Evolutionary conservation across 2,329 filamentous ascomycete species (phyloP).

Genomic region (Cadophora sp.): DNA sequence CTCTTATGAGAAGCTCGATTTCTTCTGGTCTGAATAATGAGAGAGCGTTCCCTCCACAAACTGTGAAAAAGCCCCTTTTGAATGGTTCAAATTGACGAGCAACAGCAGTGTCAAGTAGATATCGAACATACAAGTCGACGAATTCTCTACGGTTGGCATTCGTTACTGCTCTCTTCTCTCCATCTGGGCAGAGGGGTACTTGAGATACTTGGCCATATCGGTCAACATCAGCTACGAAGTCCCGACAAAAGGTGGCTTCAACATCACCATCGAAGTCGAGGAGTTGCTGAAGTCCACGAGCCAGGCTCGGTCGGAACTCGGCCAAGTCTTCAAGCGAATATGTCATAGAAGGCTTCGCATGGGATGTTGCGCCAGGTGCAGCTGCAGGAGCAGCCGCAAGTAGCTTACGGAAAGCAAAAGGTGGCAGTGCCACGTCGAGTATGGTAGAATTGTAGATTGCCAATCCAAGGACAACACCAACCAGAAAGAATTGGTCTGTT

Average conservation of each 20-base stretch:
- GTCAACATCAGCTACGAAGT: slow-evolving; percentile 80
- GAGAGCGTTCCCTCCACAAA: slow-evolving; percentile 87
- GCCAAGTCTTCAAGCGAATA: slow-evolving; percentile 84
- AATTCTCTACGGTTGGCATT: slow-evolving; percentile 85
- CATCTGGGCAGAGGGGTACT: slow-evolving; percentile 75
- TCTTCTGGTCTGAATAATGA: slow-evolving; percentile 89
- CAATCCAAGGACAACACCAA: slow-evolving; percentile 85
- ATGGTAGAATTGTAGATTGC: slow-evolving; percentile 97
- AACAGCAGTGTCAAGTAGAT: slow-evolving; percentile 80
- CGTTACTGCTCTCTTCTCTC: slow-evolving; percentile 79
- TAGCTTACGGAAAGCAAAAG: slow-evolving; percentile 89
- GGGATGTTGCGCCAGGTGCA: slow-evolving; percentile 58
- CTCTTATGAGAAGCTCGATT: slow-evolving; percentile 85
- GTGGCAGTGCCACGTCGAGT: slow-evolving; percentile 84
- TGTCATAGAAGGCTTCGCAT: slow-evolving; percentile 67
- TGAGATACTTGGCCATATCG: slow-evolving; percentile 73
- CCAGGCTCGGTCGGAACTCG: slow-evolving; percentile 79
- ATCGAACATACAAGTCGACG: slow-evolving; percentile 82
- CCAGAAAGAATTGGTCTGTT: slow-evolving; percentile 88
- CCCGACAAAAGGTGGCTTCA: slow-evolving; percentile 77
- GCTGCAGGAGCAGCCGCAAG: slow-evolving; percentile 76
- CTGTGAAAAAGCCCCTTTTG: slow-evolving; percentile 91
- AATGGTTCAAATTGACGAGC: slow-evolving; percentile 89
- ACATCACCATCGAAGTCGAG: slow-evolving; percentile 87
- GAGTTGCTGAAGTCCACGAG: slow-evolving; percentile 75